phyloP scores from a whole-genome alignment of 2,329 filamentous ascomycete genomes.

The Beauveria pseudobassiana region DNA sequence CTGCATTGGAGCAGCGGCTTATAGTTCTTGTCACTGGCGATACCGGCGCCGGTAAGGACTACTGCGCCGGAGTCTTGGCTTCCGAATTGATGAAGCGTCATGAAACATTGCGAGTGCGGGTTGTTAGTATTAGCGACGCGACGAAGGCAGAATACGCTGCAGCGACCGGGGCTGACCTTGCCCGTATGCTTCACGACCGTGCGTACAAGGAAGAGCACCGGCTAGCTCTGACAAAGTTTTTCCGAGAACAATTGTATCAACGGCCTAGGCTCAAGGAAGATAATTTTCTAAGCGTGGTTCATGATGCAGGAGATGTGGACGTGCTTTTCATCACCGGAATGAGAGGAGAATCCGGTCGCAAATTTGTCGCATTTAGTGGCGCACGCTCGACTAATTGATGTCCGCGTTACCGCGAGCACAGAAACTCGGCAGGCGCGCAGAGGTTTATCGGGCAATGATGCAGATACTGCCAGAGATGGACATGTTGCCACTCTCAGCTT shows the following conservation, averaged over 20 bases:
- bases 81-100: conserved; percentile 26
- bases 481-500: conserved; percentile 26
- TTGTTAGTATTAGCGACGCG: conserved; percentile 40
- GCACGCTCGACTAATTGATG: conserved; percentile 44
- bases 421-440: not conserved
- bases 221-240: conserved; percentile 43
- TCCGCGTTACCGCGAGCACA: conserved; percentile 20
- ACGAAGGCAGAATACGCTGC: conserved; percentile 51
- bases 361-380: conserved; percentile 47
- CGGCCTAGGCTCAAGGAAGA: not conserved
- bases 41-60: conserved; percentile 52
- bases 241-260: conserved; percentile 38
- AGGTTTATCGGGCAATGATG: not conserved
- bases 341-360: conserved; percentile 51
- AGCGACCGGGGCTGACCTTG: conserved; percentile 37
- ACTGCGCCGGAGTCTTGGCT: conserved; percentile 47
- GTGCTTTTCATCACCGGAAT: conserved; percentile 56
- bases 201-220: conserved; percentile 56
- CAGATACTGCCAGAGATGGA: not conserved
- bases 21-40: conserved; percentile 52
- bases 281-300: conserved; percentile 42
- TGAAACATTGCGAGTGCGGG: conserved; percentile 22
- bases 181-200: conserved; percentile 43
- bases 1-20: conserved; percentile 30
- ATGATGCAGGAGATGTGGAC: conserved; percentile 33